These are phyloP conservation scores for Lasiodiplodia hormozganensis DNA, from an alignment of 2,329 filamentous ascomycete genomes.

Conservation along the genomic window DNA sequence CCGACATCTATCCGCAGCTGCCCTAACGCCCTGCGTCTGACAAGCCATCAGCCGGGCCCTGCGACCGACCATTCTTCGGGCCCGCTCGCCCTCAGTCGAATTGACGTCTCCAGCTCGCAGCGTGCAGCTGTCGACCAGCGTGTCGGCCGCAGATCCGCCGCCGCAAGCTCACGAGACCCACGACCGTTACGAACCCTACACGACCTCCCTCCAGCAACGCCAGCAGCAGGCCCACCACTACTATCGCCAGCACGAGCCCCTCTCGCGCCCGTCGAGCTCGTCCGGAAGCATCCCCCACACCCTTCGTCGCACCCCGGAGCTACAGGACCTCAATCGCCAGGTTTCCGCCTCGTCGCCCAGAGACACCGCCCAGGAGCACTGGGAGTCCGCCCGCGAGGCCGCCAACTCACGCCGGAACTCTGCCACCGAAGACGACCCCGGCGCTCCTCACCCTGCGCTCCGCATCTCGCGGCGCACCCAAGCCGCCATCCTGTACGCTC, in stretches of 20 bases:
- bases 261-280: constrained; percentile 59
- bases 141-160: constrained; percentile 36
- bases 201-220: constrained; percentile 50
- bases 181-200: constrained; percentile 45
- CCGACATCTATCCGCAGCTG: background rate
- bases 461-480: constrained; percentile 84
- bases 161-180: constrained; percentile 47
- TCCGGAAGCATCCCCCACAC: constrained; percentile 58
- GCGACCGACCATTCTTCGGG: background rate
- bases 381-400: constrained; percentile 34
- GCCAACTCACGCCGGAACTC: constrained; percentile 42
- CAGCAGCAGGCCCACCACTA: constrained; percentile 49
- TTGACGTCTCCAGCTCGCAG: constrained; percentile 27
- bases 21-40: background rate
- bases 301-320: constrained; percentile 61
- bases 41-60: constrained; percentile 14
- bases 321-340: constrained; percentile 51
- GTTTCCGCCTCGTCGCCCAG: constrained; percentile 52
- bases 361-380: constrained; percentile 44
- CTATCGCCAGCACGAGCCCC: constrained; percentile 44
- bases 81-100: constrained; percentile 17
- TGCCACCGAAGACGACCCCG: constrained; percentile 41
- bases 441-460: constrained; percentile 60
- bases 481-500: constrained; percentile 87
- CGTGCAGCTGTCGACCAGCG: constrained; percentile 35